phyloP scores from a whole-genome alignment of 2,329 filamentous ascomycete genomes.

The Ceratocystiopsis minuta region DNA sequence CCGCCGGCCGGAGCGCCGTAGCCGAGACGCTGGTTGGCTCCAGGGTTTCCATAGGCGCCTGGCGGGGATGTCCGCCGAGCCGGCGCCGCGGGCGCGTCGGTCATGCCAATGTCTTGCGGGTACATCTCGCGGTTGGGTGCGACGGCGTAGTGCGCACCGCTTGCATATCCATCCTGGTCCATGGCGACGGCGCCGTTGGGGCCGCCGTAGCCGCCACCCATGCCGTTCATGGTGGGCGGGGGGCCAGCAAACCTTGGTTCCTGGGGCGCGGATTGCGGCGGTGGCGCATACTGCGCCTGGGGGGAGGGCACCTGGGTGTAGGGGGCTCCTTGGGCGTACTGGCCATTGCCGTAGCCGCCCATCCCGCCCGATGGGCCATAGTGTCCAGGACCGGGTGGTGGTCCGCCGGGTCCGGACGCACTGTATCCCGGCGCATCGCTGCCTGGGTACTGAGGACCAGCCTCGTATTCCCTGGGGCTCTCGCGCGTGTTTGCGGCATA shows the following conservation, averaged over 20 bases:
- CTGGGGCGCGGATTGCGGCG: constrained; percentile 1
- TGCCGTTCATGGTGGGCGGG: not conserved
- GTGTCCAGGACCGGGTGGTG: constrained; percentile 2
- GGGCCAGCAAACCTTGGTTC: constrained; percentile 6
- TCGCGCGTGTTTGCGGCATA: constrained; percentile 4
- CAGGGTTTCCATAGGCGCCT: constrained; percentile 2
- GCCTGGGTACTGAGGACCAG: constrained; percentile 32
- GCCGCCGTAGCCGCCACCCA: not conserved
- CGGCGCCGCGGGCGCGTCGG: constrained; percentile 3
- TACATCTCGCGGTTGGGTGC: constrained; percentile 4
- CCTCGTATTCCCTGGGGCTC: constrained; percentile 14
- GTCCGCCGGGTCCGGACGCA: constrained; percentile 10
- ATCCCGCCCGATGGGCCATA: constrained; percentile 2
- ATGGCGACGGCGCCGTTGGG: not conserved
- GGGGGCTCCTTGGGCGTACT: constrained; percentile 1
- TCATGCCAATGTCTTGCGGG: constrained; percentile 7
- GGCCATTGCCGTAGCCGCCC: constrained; percentile 4
- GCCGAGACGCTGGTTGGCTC: not conserved
- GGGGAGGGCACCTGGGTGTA: not conserved
- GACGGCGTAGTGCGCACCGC: constrained; percentile 5
- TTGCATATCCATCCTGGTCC: constrained; percentile 6
- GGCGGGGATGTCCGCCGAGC: constrained; percentile 5
- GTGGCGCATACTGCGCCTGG: constrained; percentile 1
- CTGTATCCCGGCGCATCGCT: constrained; percentile 30
- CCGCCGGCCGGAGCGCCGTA: constrained; percentile 23